These are phyloP conservation scores for Acanthamoeba quina DNA, from an alignment of 208 protist species.

Conservation along the genomic window DNA sequence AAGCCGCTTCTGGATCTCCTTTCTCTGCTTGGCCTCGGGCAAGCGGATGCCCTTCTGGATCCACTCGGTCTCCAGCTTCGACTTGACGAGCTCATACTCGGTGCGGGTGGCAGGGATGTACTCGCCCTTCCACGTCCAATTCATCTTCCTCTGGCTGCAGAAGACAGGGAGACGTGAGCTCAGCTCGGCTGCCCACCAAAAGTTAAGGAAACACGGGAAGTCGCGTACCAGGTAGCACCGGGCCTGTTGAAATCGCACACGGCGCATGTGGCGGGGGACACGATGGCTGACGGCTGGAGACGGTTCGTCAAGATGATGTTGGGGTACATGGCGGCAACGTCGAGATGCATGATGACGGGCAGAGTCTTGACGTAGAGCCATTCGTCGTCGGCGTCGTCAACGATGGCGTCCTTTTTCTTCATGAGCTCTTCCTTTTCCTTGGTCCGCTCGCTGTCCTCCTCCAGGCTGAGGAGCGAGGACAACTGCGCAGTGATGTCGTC, in stretches of 20 bases:
- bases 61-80: slow-evolving; percentile 97
- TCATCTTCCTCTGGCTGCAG: slow-evolving; percentile 97
- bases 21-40: slow-evolving; percentile 89
- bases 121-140: slow-evolving; percentile 99
- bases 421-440: slow-evolving; percentile 85
- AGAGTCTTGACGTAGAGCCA: slow-evolving; percentile 78
- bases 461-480: slow-evolving; percentile 11
- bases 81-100: slow-evolving; percentile 97
- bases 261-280: slow-evolving; percentile 96
- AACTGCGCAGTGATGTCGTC: slow-evolving; percentile 46
- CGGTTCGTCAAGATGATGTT: slow-evolving; percentile 99
- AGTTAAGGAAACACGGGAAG: not conserved
- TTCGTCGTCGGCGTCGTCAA: slow-evolving; percentile 16
- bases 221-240: slow-evolving; percentile 86
- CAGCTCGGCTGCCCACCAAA: not conserved
- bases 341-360: slow-evolving; percentile 99
- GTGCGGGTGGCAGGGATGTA: slow-evolving; percentile 95
- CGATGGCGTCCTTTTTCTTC: not conserved
- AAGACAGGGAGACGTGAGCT: slow-evolving; percentile 68
- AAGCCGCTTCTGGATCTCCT: slow-evolving; percentile 96
- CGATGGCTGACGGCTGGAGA: slow-evolving; percentile 94
- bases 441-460: slow-evolving; percentile 41
- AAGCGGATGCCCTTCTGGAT: slow-evolving; percentile 85
- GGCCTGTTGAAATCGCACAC: slow-evolving; percentile 98
- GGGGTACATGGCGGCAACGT: slow-evolving; percentile 99